phyloP scores from a whole-genome alignment of 2,329 filamentous ascomycete species.

The Botrytis sinoallii region DNA sequence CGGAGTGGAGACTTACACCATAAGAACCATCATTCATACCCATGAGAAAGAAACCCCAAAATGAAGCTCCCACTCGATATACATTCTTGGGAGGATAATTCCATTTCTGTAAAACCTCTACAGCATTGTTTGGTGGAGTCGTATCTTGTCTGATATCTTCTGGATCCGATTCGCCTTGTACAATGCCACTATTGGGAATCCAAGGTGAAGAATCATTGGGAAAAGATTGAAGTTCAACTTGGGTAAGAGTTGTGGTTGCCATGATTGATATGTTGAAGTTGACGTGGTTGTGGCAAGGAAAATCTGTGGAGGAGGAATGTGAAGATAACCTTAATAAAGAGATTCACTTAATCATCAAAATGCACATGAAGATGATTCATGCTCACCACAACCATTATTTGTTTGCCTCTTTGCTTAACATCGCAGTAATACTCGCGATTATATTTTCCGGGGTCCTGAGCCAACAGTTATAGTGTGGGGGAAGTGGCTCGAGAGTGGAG shows the following conservation, averaged over 20 bases:
- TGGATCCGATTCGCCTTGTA: background rate
- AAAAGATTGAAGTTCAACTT: background rate
- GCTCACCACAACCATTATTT: no score
- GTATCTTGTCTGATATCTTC: slow-evolving; percentile 16
- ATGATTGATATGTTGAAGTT: background rate
- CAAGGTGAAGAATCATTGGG: background rate
- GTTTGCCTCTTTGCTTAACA: no score
- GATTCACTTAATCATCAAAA: background rate
- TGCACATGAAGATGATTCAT: background rate
- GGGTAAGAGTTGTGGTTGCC: background rate
- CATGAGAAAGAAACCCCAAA: slow-evolving; percentile 62
- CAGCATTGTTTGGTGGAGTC: background rate
- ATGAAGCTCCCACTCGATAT: slow-evolving; percentile 56
- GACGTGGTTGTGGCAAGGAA: background rate
- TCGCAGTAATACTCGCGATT: background rate
- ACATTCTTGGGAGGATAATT: slow-evolving; percentile 58
- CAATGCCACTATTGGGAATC: background rate
- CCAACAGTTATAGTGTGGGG: background rate
- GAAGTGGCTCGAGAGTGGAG: background rate
- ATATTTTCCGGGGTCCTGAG: background rate
- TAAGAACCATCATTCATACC: slow-evolving; percentile 24
- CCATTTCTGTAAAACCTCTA: slow-evolving; percentile 52
- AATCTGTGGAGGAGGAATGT: background rate
- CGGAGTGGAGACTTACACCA: slow-evolving; percentile 23
- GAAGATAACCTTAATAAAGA: background rate